Evolutionary conservation across 371 early-diverging fungal species (phyloP), one percentile per base, ranked within the genome.

Genomic region (Mortierella sp.): DNA sequence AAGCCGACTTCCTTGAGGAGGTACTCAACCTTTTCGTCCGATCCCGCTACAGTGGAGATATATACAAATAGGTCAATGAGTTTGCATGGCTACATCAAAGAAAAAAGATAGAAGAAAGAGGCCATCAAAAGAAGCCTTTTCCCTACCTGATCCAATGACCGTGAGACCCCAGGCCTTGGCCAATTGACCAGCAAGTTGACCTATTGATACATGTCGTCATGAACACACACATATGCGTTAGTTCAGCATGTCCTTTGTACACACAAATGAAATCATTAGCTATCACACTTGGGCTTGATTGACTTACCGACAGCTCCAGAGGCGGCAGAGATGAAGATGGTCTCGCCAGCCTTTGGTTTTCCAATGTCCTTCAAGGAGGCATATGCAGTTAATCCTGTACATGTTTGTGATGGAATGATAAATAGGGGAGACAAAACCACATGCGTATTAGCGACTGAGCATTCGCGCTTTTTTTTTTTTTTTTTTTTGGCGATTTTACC

Each of bases 281-380:
- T n/a, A n/a, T n/a, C n/a, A n/a, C n/a, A n/a, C n/a, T n/a, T n/a
- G n/a, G 26, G 6, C 50, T 16, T 6, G 0, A 52, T 55, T 37
- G 43, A 29, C 45, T 19, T 66, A 71, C 90, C 94, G 8, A 92
- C 94, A 19, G 93, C 93, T 13, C 94, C 93, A 34, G 90, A 68
- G 1, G 91, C 89, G 37, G 89, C 86, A 31, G 89, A 90, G 11
- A 91, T 86, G 55, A 90, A 86, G 26, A 91, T 85, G 3, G 94
- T 93, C 52, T 95, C 94, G 44, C 94, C 94, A 6, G 77, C 85
- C 83, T 92, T 92, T 58, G 93, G 91, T 11, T 87, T 77, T n/a
- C 90, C 89, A 66, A 89, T 84, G 52, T 86, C 85, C 53, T 88
- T 64, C 26, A 72, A 83, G 58, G 68, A 88, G 85, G 63, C 85